These are phyloP conservation scores for Verticillium tricorpus DNA, from an alignment of 2,329 filamentous ascomycete species.

Conservation along the genomic window DNA sequence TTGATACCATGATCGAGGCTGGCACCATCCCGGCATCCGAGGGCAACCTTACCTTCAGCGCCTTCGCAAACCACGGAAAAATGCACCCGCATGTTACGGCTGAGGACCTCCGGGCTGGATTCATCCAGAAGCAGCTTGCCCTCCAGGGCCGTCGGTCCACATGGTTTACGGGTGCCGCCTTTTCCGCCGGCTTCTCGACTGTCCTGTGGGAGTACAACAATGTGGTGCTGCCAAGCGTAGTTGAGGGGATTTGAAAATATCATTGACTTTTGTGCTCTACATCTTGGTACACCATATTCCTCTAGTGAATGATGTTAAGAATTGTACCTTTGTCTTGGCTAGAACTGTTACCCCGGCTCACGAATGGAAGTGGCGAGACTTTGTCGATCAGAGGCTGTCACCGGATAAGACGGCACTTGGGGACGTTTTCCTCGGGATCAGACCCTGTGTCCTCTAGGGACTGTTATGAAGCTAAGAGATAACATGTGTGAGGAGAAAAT, in stretches of 20 bases:
- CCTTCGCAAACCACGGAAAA: conserved; percentile 30
- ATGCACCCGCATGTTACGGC: conserved; percentile 27
- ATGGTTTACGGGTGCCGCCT: conserved; percentile 39
- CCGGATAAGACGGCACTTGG: no score
- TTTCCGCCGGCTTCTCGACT: conserved; percentile 23
- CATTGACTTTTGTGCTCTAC: background rate
- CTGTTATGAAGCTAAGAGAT: no score
- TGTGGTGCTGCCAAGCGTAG: conserved; percentile 15
- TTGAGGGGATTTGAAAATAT: conserved; percentile 6
- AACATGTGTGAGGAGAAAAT: no score
- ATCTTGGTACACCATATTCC: background rate
- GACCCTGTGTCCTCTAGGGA: no score
- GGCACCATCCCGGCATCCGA: conserved; percentile 17
- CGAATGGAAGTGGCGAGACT: no score
- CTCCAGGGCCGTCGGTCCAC: conserved; percentile 39
- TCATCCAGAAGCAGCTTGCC: conserved; percentile 33
- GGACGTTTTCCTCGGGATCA: no score
- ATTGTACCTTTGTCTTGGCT: no score
- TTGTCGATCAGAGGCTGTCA: no score
- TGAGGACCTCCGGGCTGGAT: conserved; percentile 30
- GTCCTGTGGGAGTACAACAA: conserved; percentile 29
- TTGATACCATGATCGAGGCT: conserved; percentile 22
- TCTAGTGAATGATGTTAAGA: background rate
- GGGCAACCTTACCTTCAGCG: conserved; percentile 24
- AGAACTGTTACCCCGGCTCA: no score